Evolutionary conservation across 2,329 filamentous ascomycete species (phyloP).

Genomic region (Penicillium sp.): DNA sequence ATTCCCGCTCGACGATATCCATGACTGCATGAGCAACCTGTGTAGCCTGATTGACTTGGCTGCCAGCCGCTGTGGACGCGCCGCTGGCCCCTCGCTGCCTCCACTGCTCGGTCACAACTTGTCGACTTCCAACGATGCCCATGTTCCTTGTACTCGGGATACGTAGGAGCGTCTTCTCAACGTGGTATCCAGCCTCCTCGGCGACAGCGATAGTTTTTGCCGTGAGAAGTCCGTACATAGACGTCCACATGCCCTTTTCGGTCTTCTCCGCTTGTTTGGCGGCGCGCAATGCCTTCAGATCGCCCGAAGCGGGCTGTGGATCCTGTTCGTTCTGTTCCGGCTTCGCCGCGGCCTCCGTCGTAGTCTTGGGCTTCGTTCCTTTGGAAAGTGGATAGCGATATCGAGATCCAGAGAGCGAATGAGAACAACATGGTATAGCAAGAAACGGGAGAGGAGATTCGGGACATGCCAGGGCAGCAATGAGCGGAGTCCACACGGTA

Average conservation of each 20-base stretch:
- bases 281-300: constrained; percentile 42
- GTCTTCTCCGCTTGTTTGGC: constrained; percentile 35
- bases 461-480: constrained; percentile 63
- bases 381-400: constrained; percentile 58
- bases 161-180: constrained; percentile 81
- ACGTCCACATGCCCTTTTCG: constrained; percentile 50
- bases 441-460: constrained; percentile 75
- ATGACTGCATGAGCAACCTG: constrained; percentile 51
- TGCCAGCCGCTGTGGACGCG: not conserved
- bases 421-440: constrained; percentile 93
- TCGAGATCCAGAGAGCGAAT: constrained; percentile 72
- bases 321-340: constrained; percentile 14
- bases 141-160: constrained; percentile 92
- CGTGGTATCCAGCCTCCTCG: constrained; percentile 69
- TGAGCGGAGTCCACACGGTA: constrained; percentile 90
- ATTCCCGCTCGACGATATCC: constrained; percentile 62
- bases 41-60: constrained; percentile 36
- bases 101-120: constrained; percentile 19
- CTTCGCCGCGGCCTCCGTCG: constrained; percentile 46
- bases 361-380: constrained; percentile 18
- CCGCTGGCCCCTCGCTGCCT: not conserved
- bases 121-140: constrained; percentile 69
- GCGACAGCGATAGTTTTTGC: constrained; percentile 73
- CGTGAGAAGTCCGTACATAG: constrained; percentile 81
- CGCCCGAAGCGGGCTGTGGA: constrained; percentile 39